These are phyloP conservation scores for Solanum megistacrolobum DNA, from an alignment of 257 asterid genomes.

Conservation along the genomic window DNA sequence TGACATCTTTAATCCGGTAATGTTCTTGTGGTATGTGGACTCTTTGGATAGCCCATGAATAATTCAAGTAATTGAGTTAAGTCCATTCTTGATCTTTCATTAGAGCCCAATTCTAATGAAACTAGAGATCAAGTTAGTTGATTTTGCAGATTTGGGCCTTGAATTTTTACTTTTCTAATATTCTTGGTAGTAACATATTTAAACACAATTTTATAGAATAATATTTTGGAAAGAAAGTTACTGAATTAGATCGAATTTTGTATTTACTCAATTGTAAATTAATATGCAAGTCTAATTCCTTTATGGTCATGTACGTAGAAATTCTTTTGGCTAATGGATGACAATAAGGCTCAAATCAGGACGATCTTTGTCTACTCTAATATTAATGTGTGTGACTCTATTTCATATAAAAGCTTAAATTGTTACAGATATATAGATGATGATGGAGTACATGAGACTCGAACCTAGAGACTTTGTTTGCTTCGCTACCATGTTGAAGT, in stretches of 20 bases:
- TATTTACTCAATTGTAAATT: background rate
- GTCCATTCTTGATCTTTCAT: background rate
- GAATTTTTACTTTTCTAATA: no score
- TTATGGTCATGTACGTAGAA: background rate
- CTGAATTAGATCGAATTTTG: background rate
- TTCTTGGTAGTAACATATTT: background rate
- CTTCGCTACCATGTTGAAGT: background rate
- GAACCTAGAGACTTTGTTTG: no score
- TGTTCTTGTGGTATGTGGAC: background rate
- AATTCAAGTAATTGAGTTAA: background rate
- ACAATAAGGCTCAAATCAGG: fast-evolving
- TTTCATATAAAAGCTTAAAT: no score
- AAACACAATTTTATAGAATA: background rate
- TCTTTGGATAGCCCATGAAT: background rate
- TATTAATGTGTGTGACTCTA: background rate
- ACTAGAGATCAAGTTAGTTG: background rate
- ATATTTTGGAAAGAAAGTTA: background rate
- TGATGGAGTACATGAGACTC: background rate
- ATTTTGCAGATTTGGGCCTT: background rate
- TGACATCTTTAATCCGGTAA: fast-evolving
- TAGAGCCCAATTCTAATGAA: background rate
- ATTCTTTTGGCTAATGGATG: background rate
- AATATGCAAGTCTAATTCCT: no score
- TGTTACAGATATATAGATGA: background rate
- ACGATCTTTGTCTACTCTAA: no score